Evolutionary conservation across 257 asterid genomes (phyloP).

Genomic region (Solanum sejunctum): DNA sequence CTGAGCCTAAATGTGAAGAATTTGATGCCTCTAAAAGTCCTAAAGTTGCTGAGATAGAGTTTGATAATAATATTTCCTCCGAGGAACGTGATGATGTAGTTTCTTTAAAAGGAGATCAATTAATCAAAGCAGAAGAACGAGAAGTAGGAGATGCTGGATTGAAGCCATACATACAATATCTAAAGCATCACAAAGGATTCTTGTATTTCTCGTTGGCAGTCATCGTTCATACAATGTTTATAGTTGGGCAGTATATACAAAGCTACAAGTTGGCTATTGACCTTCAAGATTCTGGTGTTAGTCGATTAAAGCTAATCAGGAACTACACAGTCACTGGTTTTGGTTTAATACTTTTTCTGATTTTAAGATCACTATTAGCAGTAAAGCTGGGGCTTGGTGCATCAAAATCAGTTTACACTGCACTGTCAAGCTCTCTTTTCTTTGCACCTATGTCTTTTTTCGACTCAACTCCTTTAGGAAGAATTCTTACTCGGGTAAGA

Average conservation of each 20-base stretch:
- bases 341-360: conserved; percentile 26
- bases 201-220: conserved; percentile 32
- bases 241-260: conserved; percentile 43
- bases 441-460: conserved; percentile 91
- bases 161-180: conserved; percentile 54
- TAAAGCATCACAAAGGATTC: conserved; percentile 60
- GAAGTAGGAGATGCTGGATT: conserved; percentile 78
- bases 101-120: conserved; percentile 32
- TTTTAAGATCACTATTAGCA: conserved; percentile 30
- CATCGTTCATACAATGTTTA: conserved; percentile 36
- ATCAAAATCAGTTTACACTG: conserved; percentile 51
- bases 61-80: conserved; percentile 5
- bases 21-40: conserved; percentile 3
- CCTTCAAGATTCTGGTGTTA: conserved; percentile 42
- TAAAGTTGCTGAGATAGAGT: conserved; percentile 11
- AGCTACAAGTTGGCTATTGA: conserved; percentile 84
- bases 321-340: conserved; percentile 58
- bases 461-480: conserved; percentile 85
- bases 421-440: conserved; percentile 47
- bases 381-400: conserved; percentile 55
- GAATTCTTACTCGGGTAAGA: conserved; percentile 76
- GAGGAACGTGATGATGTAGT: conserved; percentile 2
- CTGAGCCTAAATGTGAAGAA: conserved; percentile 22
- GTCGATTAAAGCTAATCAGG: conserved; percentile 34
- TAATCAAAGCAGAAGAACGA: conserved; percentile 76